Evolutionary conservation across 2,329 filamentous ascomycete species (phyloP), one percentile per base, ranked within the genome.

Genomic region (Colletotrichum acutatum): DNA sequence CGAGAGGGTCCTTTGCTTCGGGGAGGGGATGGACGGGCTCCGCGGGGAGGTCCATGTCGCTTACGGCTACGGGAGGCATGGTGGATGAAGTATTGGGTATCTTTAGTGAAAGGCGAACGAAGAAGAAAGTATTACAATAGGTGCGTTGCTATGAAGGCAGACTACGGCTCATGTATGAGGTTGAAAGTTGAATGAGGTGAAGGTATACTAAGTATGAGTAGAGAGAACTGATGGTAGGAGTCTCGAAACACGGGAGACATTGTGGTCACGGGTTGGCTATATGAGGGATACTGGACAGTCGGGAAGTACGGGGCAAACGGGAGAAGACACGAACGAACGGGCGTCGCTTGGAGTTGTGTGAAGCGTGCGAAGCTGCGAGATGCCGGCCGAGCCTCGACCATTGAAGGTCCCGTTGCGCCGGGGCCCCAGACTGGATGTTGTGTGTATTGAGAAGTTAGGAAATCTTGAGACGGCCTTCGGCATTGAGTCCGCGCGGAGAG

Each of bases 1-100:
- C 75, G 6, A 81, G 78, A 11, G 81, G 80, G 58, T 80, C 77
- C 42, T 75, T 77, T 0, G 79, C 79, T 60, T 82, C 79, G 9
- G 81, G 80, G 14, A 71, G 64, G 9, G 74, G 74, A 19, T 68
- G 63, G 46, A 79, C 74, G 19, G 72, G 73, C 34, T 77, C 71
- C 28, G 75, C n/a, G 24, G 76, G 79, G 42, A 81, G 76, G 58
- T 80, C 77, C 61, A 79, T 76, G 60, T 80, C 79, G 71, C 75
- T 77, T 28, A 80, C 74, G 66, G 80, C 76, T 74, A 77, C 75
- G 46, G 79, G 77, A 66, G 74, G 64, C 63, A 72, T 72, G 2
- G 56, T 52, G 60, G 61, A 34, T 14, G 42, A 22, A 6, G n/a
- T 32, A 22, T 37, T 19, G 46, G 46, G 66, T 60, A 64, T 72